Evolutionary conservation across 2,329 filamentous ascomycete species (phyloP).

Genomic region (Botrytis deweyae): DNA sequence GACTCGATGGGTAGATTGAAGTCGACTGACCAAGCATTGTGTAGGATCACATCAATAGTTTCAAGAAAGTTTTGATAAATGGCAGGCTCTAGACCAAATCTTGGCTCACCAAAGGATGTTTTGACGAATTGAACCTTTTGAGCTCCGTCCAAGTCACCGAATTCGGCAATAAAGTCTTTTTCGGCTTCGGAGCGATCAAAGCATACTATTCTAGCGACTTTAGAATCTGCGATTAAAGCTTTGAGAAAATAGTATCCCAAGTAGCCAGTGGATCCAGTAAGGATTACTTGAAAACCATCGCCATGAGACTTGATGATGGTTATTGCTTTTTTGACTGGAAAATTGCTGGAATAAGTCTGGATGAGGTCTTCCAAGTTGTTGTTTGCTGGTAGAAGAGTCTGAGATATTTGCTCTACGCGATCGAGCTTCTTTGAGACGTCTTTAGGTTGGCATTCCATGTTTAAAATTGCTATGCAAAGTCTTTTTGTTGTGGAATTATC

Average conservation of each 20-base stretch:
- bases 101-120: neutral
- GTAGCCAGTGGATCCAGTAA: slow-evolving; percentile 52
- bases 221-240: slow-evolving; percentile 36
- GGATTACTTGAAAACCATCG: slow-evolving; percentile 31
- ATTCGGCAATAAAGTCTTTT: neutral
- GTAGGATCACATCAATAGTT: slow-evolving; percentile 17
- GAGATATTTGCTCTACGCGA: no score
- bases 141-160: neutral
- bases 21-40: slow-evolving; percentile 42
- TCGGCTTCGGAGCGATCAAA: slow-evolving; percentile 43
- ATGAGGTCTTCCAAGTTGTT: neutral
- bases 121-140: neutral
- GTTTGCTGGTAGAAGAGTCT: neutral
- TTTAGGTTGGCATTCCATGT: neutral
- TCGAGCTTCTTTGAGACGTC: neutral
- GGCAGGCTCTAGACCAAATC: neutral
- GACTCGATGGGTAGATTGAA: slow-evolving; percentile 39
- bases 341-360: neutral
- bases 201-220: slow-evolving; percentile 46
- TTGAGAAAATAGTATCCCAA: slow-evolving; percentile 50
- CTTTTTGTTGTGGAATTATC: neutral
- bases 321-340: neutral
- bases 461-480: neutral
- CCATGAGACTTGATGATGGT: neutral
- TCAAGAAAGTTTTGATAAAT: neutral